These are phyloP conservation scores for Penicillium malachiteum DNA, from an alignment of 495 filamentous ascomycete genomes.

Conservation along the genomic window DNA sequence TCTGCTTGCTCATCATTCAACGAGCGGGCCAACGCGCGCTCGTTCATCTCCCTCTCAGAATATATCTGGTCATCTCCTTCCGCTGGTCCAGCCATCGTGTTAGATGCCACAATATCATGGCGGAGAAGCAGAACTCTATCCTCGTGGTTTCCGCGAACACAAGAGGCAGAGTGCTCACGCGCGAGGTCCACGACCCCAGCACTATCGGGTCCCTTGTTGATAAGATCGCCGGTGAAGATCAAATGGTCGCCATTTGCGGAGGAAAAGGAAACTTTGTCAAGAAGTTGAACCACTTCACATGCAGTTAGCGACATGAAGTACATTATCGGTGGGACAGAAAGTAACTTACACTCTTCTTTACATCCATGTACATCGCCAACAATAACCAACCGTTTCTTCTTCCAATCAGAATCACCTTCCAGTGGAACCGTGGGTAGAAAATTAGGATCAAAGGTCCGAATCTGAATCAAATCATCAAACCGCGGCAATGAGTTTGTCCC, in stretches of 20 bases:
- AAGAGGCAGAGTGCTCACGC: conserved; percentile 65
- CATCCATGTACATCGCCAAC: conserved; percentile 94
- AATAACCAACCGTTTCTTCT: conserved; percentile 59
- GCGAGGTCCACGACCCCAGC: conserved; percentile 73
- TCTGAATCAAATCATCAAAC: conserved; percentile 50
- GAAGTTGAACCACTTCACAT: conserved; percentile 56
- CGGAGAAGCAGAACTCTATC: conserved; percentile 67
- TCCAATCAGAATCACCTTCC: conserved; percentile 10
- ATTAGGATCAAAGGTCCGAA: conserved; percentile 37
- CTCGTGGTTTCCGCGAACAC: conserved; percentile 92
- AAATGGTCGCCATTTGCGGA: conserved; percentile 64
- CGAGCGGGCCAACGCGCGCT: conserved; percentile 48
- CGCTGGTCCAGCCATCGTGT: conserved; percentile 11
- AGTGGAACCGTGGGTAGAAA: conserved; percentile 28
- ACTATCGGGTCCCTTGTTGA: conserved; percentile 87
- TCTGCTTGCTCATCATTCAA: conserved; percentile 59
- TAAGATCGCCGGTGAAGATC: conserved; percentile 78
- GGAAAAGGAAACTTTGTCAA: conserved; percentile 67
- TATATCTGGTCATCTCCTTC: conserved; percentile 3
- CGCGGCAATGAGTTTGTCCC: conserved; percentile 48
- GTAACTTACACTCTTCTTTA: conserved; percentile 54
- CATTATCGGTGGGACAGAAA: background rate
- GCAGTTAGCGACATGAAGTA: background rate
- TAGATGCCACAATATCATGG: conserved; percentile 35
- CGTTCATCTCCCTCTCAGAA: conserved; percentile 29